These are phyloP conservation scores for Phialemonium atrogriseum DNA, from an alignment of 2,329 filamentous ascomycete genomes.

Conservation along the genomic window DNA sequence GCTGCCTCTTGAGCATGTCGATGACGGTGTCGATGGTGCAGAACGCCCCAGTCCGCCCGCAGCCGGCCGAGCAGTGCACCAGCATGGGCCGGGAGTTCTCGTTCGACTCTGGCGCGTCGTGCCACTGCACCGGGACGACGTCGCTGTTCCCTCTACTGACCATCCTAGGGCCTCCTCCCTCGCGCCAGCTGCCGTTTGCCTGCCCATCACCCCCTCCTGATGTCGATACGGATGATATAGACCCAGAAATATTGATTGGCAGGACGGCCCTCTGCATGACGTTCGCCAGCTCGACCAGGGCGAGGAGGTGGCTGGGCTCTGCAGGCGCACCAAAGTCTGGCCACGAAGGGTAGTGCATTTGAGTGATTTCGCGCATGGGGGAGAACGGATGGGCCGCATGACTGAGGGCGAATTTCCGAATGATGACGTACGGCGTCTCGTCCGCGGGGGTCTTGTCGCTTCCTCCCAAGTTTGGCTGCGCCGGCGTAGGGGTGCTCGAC, in stretches of 20 bases:
- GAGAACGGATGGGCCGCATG: constrained; percentile 72
- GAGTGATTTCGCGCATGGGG: constrained; percentile 85
- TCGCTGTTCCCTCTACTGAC: constrained; percentile 11
- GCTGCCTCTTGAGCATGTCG: constrained; percentile 91
- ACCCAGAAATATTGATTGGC: constrained; percentile 30
- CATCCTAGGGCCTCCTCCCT: constrained; percentile 2
- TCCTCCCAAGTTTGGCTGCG: constrained; percentile 13
- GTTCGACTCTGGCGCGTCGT: constrained; percentile 52
- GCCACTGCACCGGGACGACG: constrained; percentile 32
- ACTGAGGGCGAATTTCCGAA: constrained; percentile 79
- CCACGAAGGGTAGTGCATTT: constrained; percentile 93
- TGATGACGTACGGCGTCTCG: constrained; percentile 67
- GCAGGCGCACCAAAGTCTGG: constrained; percentile 93
- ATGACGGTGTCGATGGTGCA: constrained; percentile 94
- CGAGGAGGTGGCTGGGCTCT: constrained; percentile 77
- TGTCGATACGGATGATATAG: constrained; percentile 15
- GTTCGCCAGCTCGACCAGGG: constrained; percentile 82
- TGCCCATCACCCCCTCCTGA: too few species aligned
- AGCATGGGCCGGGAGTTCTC: constrained; percentile 60
- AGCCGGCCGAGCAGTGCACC: constrained; percentile 94
- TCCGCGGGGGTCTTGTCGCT: constrained; percentile 22
- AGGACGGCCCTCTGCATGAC: constrained; percentile 55
- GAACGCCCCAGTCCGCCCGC: constrained; percentile 90
- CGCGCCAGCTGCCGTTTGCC: background rate
- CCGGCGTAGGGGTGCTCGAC: constrained; percentile 19